Evolutionary conservation across 192 early-diverging fungal species (phyloP).

Genomic region (Mortierella antarctica): DNA sequence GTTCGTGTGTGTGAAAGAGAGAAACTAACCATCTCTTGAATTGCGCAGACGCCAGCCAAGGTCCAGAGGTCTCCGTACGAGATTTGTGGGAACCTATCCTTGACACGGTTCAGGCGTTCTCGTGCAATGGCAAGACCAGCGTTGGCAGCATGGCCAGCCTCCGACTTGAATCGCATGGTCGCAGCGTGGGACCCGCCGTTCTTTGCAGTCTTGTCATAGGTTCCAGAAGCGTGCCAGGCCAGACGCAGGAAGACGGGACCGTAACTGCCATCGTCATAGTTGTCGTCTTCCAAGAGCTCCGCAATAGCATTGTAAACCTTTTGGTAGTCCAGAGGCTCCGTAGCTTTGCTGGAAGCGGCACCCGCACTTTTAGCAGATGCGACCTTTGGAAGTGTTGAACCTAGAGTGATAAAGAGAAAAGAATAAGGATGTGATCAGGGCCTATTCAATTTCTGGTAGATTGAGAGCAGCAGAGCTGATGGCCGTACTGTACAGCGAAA

Average conservation of each 20-base stretch:
- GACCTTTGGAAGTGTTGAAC: conserved; percentile 17
- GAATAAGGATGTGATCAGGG: background rate
- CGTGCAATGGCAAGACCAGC: conserved; percentile 79
- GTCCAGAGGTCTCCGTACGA: conserved; percentile 89
- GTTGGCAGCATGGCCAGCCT: conserved; percentile 79
- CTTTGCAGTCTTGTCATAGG: conserved; percentile 70
- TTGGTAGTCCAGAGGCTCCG: conserved; percentile 73
- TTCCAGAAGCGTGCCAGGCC: conserved; percentile 90
- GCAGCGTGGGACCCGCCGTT: conserved; percentile 82
- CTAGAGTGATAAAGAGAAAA: conserved; percentile 10
- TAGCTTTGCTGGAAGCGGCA: conserved; percentile 29
- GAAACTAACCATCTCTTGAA: conserved; percentile 71
- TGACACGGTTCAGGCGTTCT: conserved; percentile 76
- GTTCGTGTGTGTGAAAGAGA: too few relatives aligned
- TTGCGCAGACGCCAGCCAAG: conserved; percentile 78
- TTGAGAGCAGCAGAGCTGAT: too few relatives aligned
- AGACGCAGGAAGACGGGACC: conserved; percentile 85
- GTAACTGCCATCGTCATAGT: conserved; percentile 84
- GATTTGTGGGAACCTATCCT: conserved; percentile 81
- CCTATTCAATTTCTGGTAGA: too few relatives aligned
- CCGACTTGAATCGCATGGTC: conserved; percentile 81
- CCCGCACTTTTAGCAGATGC: background rate
- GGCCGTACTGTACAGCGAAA: too few relatives aligned
- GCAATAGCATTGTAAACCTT: conserved; percentile 83
- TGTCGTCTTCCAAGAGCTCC: conserved; percentile 75